These are phyloP conservation scores for Chaetothyriales sp. DNA, from an alignment of 2,329 filamentous ascomycete genomes.

Conservation along the genomic window DNA sequence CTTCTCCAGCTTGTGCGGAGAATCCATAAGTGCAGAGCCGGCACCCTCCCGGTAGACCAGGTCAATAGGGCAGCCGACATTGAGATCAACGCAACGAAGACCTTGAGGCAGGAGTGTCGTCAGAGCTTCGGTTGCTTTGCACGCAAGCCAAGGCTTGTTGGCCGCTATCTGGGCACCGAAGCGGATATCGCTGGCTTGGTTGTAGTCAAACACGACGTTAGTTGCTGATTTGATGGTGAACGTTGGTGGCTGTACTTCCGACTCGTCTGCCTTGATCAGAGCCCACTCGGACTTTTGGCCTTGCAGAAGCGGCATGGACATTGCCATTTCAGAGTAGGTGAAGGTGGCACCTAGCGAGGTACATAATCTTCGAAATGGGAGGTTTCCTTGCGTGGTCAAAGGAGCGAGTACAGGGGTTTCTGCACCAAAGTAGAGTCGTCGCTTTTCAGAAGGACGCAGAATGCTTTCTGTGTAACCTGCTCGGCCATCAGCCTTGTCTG, in stretches of 20 bases:
- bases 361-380: constrained; percentile 84
- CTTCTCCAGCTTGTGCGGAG: constrained; percentile 74
- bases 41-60: constrained; percentile 77
- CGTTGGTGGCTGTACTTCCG: constrained; percentile 58
- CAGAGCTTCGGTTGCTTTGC: constrained; percentile 75
- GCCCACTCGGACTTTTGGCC: constrained; percentile 90
- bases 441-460: constrained; percentile 81
- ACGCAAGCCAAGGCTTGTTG: constrained; percentile 77
- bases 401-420: constrained; percentile 91
- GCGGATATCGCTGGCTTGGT: constrained; percentile 66
- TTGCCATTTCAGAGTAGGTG: constrained; percentile 97
- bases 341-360: constrained; percentile 77
- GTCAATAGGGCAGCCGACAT: constrained; percentile 95
- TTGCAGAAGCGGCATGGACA: constrained; percentile 77
- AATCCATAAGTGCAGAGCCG: constrained; percentile 82
- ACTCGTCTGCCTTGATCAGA: constrained; percentile 78
- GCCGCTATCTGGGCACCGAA: constrained; percentile 89
- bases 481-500: constrained; percentile 51
- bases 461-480: constrained; percentile 76
- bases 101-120: constrained; percentile 56
- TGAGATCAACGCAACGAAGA: constrained; percentile 81
- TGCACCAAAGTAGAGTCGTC: constrained; percentile 78
- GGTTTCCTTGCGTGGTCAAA: constrained; percentile 88
- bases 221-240: constrained; percentile 36
- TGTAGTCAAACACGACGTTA: constrained; percentile 56